A percentile compares a stretch with the other conserved stretches of the same genome.
Conservation (phyloP, 257 asterid genomes). For the Nicotiana paniculata region DNA sequence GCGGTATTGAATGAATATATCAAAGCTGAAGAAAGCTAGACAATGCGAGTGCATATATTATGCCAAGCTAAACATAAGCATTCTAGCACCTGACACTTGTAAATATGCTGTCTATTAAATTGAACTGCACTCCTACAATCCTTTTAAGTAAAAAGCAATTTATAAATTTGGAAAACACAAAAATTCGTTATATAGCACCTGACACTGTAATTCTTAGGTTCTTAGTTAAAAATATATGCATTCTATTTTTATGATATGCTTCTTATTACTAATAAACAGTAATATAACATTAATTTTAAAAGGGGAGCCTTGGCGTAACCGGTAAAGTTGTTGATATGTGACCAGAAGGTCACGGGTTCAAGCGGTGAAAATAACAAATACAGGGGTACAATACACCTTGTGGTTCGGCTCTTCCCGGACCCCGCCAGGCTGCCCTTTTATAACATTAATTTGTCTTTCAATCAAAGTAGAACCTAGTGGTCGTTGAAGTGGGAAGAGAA, state of each 20-base stretch:
- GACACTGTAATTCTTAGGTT: neutral
- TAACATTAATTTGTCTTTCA: no score
- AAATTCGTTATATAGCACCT: neutral
- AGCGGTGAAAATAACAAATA: no score
- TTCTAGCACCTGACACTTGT: neutral
- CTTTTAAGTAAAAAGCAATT: neutral
- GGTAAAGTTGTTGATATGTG: no score
- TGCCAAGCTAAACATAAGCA: neutral
- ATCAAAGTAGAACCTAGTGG: no score
- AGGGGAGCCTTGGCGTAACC: no score
- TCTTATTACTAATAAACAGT: neutral
- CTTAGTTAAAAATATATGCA: neutral
- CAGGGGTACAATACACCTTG: no score
- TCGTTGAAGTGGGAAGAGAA: no score
- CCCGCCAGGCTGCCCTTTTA: no score
- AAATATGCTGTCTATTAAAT: neutral
- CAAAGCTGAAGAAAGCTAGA: neutral
- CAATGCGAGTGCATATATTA: neutral
- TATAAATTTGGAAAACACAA: neutral
- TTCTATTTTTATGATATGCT: neutral
- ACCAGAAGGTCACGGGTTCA: no score
- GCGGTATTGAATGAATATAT: neutral
- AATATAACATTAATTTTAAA: no score
- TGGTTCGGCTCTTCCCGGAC: no score
- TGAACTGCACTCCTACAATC: neutral